Evolutionary conservation across 352 stramenopile species (phyloP), one percentile per base, ranked within the genome.

Genomic region (Pythium phragmiticola): DNA sequence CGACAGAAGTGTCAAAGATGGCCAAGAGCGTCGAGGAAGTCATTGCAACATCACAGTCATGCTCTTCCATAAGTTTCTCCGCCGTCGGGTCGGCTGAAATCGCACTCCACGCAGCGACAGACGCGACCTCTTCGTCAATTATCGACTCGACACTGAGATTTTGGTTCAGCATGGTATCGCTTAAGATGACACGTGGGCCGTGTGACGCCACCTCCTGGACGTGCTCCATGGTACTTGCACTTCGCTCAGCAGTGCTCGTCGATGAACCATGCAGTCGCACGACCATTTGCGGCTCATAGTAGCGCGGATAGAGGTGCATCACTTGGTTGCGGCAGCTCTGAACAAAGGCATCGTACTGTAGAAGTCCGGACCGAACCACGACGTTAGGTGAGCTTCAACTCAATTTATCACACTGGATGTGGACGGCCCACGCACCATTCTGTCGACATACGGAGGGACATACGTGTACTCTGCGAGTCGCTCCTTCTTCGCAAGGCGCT

Each of bases 1-100:
- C 42, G 6, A 33, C 34, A 2, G 47, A 19, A 0, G 59, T 76
- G 42, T 93, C 82, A 69, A 95, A 93, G 7, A 95, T 72, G n/a
- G 72, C 63, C 33, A 83, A 39, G 21, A 95, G 65, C 6, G 87
- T 90, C 2, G 81, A 88, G 2, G 82, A 84, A 0, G 84, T 82
- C 23, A 95, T 75, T 1, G 80, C 82, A 0, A 92, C 42, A n/a
- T 92, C 78, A 34, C 87, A 95, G 16, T 88, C 66, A 47, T 87
- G 76, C 51, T 77, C 58, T 26, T 84, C 69, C 80, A 94, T 90
- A 23, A 95, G 70, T 13, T 74, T 50, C 30, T 82, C 73, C 0
- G 84, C 83, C 2, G 75, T 70, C 3, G 63, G 17, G 52, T 95
- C 87, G 0, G 75, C 68, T 1, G 87, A 95, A 46, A 92, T 87